Conservation (phyloP, 2,329 filamentous ascomycete species). For the Pseudogymnoascus sp. region DNA sequence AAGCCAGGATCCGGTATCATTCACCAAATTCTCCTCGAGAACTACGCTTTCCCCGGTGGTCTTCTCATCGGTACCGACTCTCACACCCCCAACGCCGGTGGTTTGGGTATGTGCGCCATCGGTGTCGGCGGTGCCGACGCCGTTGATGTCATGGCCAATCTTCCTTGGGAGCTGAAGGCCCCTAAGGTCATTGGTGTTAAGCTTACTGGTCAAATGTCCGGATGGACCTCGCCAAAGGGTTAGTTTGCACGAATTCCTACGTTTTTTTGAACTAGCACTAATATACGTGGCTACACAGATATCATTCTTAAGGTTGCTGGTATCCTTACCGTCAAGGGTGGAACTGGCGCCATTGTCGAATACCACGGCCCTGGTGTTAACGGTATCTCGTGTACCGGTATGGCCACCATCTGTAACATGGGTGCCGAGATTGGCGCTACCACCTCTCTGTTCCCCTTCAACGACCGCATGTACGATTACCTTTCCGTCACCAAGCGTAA, state of each 20-base stretch:
- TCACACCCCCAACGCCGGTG: constrained; percentile 94
- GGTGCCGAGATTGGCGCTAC: constrained; percentile 73
- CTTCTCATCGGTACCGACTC: constrained; percentile 96
- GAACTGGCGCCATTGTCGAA: constrained; percentile 84
- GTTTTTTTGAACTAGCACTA: constrained; percentile 2
- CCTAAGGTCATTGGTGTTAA: constrained; percentile 95
- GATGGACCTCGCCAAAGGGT: constrained; percentile 93
- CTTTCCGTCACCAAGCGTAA: constrained; percentile 82
- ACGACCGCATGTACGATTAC: constrained; percentile 96
- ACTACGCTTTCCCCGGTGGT: constrained; percentile 98
- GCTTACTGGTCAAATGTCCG: constrained; percentile 78
- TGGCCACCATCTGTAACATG: constrained; percentile 74
- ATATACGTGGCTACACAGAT: constrained; percentile 43
- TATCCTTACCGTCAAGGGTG: constrained; percentile 95
- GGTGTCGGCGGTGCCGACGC: constrained; percentile 98
- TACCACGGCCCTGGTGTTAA: constrained; percentile 69
- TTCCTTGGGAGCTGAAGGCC: constrained; percentile 97
- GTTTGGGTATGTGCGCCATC: constrained; percentile 89
- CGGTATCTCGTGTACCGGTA: constrained; percentile 71
- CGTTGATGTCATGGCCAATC: constrained; percentile 94
- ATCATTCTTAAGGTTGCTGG: constrained; percentile 97
- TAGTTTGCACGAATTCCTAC: constrained; percentile 28
- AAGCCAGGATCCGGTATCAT: constrained; percentile 97
- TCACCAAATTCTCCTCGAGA: constrained; percentile 96
- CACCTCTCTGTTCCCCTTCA: constrained; percentile 94